phyloP scores from a whole-genome alignment of 176 grass and related monocot genomes.

The Urochloa ruziziensis region DNA sequence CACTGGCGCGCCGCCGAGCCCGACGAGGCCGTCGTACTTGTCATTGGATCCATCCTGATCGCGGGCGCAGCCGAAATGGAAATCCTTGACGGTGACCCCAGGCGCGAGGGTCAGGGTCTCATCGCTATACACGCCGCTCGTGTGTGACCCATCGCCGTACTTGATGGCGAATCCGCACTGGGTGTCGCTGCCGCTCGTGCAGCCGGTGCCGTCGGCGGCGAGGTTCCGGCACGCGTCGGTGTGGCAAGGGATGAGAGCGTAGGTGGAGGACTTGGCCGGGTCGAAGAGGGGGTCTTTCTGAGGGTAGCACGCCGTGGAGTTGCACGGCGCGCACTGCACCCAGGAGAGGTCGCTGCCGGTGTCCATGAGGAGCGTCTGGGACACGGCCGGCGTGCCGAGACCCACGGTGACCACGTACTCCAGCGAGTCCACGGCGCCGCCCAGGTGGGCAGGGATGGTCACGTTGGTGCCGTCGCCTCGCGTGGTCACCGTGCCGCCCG shows the following conservation, averaged over 20 bases:
- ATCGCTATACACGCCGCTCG: neutral
- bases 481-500: neutral
- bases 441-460: slow-evolving; percentile 17
- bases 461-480: neutral
- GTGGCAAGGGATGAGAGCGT: neutral
- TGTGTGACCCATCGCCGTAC: neutral
- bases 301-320: slow-evolving; percentile 18
- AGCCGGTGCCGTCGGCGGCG: neutral
- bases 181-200: slow-evolving; percentile 7
- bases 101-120: neutral
- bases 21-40: slow-evolving; percentile 35
- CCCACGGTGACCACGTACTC: slow-evolving; percentile 38
- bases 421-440: slow-evolving; percentile 15
- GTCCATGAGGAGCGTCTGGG: slow-evolving; percentile 45
- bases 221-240: neutral
- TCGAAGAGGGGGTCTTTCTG: slow-evolving; percentile 41
- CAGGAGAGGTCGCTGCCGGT: slow-evolving; percentile 74
- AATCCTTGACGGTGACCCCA: neutral
- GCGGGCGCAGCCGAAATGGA: neutral
- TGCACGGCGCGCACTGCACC: slow-evolving; percentile 73
- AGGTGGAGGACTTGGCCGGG: slow-evolving; percentile 21
- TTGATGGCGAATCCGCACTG: neutral
- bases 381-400: slow-evolving; percentile 24
- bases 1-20: slow-evolving; percentile 25
- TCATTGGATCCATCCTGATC: neutral